Evolutionary conservation across 2,329 filamentous ascomycete genomes (phyloP).

Genomic region (Trichoderma sp.): DNA sequence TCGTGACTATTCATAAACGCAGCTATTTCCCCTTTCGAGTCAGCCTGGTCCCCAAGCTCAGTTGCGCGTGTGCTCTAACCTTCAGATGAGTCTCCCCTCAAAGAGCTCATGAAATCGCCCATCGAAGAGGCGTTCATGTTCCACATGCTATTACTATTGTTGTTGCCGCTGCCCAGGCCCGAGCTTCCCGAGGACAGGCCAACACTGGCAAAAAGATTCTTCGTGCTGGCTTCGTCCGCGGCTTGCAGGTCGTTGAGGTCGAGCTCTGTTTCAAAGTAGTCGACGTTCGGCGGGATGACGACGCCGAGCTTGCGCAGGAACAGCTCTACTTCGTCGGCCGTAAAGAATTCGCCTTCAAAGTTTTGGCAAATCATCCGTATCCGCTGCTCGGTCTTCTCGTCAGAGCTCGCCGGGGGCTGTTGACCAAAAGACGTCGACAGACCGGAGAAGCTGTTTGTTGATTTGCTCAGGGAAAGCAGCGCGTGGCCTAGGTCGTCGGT

Average conservation of each 20-base stretch:
- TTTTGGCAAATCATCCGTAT: conserved; percentile 60
- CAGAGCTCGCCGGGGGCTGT: conserved; percentile 44
- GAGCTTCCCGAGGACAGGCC: conserved; percentile 1
- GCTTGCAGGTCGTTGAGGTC: conserved; percentile 46
- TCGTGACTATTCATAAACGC: conserved; percentile 21
- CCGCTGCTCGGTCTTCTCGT: conserved; percentile 48
- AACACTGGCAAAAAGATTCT: conserved; percentile 7
- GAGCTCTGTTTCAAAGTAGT: conserved; percentile 63
- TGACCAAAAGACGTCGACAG: conserved; percentile 54
- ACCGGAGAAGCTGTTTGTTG: conserved; percentile 30
- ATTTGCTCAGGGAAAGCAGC: conserved; percentile 32
- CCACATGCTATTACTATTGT: conserved; percentile 15
- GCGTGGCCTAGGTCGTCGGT: conserved; percentile 15
- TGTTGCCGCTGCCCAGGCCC: background rate
- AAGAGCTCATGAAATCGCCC: conserved; percentile 2
- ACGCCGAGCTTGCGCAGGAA: conserved; percentile 69
- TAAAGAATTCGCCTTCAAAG: conserved; percentile 75
- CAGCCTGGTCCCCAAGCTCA: background rate
- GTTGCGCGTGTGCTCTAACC: background rate
- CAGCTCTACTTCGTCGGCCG: conserved; percentile 73
- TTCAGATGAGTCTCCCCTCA: conserved; percentile 6
- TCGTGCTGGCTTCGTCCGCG: conserved; percentile 7
- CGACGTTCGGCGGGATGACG: conserved; percentile 60
- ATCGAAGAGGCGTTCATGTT: background rate
- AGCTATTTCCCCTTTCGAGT: conserved; percentile 4